Base-by-base conservation (phyloP, 495 filamentous ascomycete genomes). In the Xylaria intraflava region DNA sequence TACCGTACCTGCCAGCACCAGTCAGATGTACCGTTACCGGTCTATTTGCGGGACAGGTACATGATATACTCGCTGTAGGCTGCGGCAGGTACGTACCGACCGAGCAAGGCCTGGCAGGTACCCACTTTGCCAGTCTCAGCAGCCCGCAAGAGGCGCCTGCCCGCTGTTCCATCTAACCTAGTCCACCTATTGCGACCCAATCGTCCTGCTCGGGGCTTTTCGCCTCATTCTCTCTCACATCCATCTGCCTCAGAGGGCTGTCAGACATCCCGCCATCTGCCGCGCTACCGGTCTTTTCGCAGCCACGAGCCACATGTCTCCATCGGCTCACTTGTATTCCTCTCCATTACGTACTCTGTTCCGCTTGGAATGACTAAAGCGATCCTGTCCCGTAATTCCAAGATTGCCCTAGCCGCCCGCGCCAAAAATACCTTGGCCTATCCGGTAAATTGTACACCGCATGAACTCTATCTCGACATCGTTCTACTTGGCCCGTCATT, bases 241-340 rank as follows among this genome's bases (percentile, higher is more conserved):
- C 41, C 39, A 19, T 29, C n/a, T 33, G 27, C 41, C 39, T 46
- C 35, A 38, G 11, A 38, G 31, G 31, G 35, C 35, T 38, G 35
- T 38, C 35, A 17, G 35, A 38, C 35, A 38, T 38, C 11, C 42
- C 30, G 17, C 51, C 51, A 53, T 53, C 43, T 40, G 51, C 35
- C 51, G 51, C 51, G 51, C 51, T 44, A 53, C 19, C 51, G 30
- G 42, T 42, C 51, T 19, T 44, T 44, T 33, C 42, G n/a, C 51
- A 53, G 40, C 19, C 50, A 45, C 50, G 49, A 51, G 50, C 50
- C 50, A 52, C 50, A 52, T 26, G 23, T 38, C 42, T n/a, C 51
- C 42, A 31, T 53, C 42, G 33, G 51, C 26, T 46, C 24, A 17
- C 33, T 46, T 42, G 23, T 35, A 44, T 41, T 20, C 10, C 10